phyloP scores from a whole-genome alignment of 2,329 filamentous ascomycete species.

The Colletotrichum sublineola region DNA sequence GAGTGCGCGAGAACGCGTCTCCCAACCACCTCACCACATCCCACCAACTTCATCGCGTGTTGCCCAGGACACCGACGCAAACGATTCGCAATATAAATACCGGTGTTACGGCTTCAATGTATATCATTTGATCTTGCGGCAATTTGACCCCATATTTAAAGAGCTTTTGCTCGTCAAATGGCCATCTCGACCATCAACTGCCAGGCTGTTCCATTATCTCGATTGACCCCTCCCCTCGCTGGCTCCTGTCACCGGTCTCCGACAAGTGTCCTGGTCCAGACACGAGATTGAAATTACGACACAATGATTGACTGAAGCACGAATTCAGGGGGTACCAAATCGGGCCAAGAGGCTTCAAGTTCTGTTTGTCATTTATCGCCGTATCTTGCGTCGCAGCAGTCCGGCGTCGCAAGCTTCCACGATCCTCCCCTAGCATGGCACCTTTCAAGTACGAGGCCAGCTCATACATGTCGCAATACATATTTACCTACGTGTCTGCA shows the following conservation, averaged over 20 bases:
- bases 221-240: conserved; percentile 27
- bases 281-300: conserved; percentile 33
- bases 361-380: conserved; percentile 38
- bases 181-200: conserved; percentile 16
- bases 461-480: background rate
- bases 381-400: conserved; percentile 23
- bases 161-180: conserved; percentile 41
- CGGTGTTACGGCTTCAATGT: conserved; percentile 21
- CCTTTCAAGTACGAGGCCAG: background rate
- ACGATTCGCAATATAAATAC: conserved; percentile 35
- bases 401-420: conserved; percentile 28
- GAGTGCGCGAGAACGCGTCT: conserved; percentile 57
- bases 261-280: conserved; percentile 20
- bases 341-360: conserved; percentile 24
- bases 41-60: conserved; percentile 47
- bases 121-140: conserved; percentile 44
- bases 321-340: conserved; percentile 33
- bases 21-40: conserved; percentile 56
- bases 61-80: conserved; percentile 49
- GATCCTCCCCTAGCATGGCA: conserved; percentile 7
- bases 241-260: conserved; percentile 22
- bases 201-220: conserved; percentile 22
- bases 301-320: conserved; percentile 23
- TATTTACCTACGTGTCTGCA: background rate
- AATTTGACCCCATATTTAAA: conserved; percentile 25